A percentile compares a stretch with the other conserved stretches of the same genome.
Conservation (phyloP, 1,284 basidiomycete genomes). For the Schizophyllum commune region DNA sequence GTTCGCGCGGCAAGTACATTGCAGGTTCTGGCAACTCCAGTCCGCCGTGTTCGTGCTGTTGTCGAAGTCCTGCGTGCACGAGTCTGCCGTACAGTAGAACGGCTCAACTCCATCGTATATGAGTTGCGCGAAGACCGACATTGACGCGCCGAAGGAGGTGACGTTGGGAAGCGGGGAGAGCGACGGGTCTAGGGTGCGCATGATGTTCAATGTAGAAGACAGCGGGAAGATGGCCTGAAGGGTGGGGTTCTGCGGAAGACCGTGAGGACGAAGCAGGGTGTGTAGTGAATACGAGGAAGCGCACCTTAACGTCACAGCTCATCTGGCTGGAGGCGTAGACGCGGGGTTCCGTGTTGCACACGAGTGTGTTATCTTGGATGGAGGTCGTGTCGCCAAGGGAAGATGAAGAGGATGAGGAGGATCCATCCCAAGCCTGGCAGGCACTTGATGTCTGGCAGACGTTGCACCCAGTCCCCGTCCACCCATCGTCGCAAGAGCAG, state of each 20-base stretch:
- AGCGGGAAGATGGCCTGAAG: conserved; percentile 68
- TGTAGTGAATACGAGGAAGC: conserved; percentile 21
- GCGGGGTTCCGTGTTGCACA: conserved; percentile 51
- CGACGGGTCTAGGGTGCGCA: conserved; percentile 62
- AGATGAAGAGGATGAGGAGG: conserved; percentile 20
- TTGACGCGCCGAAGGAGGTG: conserved; percentile 51
- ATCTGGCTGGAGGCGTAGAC: conserved; percentile 66
- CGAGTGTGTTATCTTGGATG: conserved; percentile 49
- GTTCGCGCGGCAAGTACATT: conserved; percentile 64
- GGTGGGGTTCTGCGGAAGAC: conserved; percentile 58
- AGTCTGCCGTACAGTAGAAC: conserved; percentile 71
- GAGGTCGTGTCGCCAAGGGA: conserved; percentile 11
- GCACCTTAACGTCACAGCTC: conserved; percentile 67
- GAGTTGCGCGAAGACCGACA: conserved; percentile 63
- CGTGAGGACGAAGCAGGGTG: background rate
- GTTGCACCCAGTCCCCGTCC: conserved; percentile 75
- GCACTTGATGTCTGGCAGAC: conserved; percentile 56
- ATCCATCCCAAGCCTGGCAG: conserved; percentile 45
- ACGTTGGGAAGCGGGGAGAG: conserved; percentile 61
- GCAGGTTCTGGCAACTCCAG: conserved; percentile 66
- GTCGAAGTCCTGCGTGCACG: conserved; percentile 54
- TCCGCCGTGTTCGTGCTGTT: conserved; percentile 30
- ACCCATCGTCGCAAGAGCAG: conserved; percentile 65
- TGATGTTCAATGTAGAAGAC: conserved; percentile 63
- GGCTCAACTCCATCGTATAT: conserved; percentile 82